Evolutionary conservation across 1,284 basidiomycete genomes (phyloP).

Genomic region (Malassezia cuniculi): DNA sequence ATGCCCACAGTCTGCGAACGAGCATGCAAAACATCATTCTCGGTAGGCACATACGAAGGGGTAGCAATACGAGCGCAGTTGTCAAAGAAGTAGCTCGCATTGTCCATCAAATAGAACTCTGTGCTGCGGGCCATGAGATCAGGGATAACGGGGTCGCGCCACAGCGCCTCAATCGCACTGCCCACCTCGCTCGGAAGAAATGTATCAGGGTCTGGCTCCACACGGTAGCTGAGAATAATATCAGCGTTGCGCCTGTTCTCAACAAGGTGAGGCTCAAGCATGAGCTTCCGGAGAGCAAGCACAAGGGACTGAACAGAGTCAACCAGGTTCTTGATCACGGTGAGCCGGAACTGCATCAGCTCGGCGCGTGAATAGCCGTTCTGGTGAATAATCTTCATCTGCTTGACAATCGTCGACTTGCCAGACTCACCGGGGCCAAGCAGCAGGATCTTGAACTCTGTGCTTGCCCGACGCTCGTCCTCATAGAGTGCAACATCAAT

Average conservation of each 20-base stretch:
- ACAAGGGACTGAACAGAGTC: conserved; percentile 72
- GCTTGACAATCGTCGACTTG: conserved; percentile 91
- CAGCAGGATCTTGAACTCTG: conserved; percentile 86
- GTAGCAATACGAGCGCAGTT: conserved; percentile 69
- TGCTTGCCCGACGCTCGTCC: conserved; percentile 56
- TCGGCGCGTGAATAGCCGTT: conserved; percentile 75
- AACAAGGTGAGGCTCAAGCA: conserved; percentile 65
- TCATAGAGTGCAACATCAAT: conserved; percentile 53
- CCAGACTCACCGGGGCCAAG: conserved; percentile 76
- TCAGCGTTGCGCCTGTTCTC: conserved; percentile 63
- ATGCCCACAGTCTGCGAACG: conserved; percentile 86
- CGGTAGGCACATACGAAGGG: conserved; percentile 69
- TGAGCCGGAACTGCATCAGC: conserved; percentile 62
- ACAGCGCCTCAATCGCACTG: conserved; percentile 64
- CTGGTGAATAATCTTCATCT: conserved; percentile 99
- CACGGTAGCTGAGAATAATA: conserved; percentile 46
- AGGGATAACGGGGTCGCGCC: conserved; percentile 80
- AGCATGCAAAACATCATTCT: conserved; percentile 75
- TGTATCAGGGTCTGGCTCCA: conserved; percentile 39
- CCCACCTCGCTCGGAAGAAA: conserved; percentile 50
- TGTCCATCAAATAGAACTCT: conserved; percentile 95
- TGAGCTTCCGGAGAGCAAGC: conserved; percentile 76
- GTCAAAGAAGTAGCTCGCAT: conserved; percentile 79
- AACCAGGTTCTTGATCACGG: conserved; percentile 50
- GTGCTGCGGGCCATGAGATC: conserved; percentile 71